These are phyloP conservation scores for Phoma sp. DNA, from an alignment of 2,329 filamentous ascomycete genomes.

Conservation along the genomic window DNA sequence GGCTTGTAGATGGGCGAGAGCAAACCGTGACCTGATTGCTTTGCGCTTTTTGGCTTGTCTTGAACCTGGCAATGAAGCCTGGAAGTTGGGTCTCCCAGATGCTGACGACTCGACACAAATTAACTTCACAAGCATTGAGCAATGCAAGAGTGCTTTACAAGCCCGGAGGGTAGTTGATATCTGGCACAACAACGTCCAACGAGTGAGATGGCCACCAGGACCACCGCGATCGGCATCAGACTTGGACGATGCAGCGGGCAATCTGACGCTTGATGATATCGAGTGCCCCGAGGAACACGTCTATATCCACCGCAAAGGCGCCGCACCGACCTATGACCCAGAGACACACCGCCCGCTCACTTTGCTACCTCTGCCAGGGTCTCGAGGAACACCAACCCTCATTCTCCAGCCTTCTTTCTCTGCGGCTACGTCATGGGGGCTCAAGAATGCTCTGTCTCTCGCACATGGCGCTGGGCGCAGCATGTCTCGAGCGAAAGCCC, in stretches of 20 bases:
- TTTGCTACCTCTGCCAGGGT: constrained; percentile 47
- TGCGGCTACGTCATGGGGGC: constrained; percentile 31
- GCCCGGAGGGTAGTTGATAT: constrained; percentile 45
- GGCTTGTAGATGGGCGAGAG: constrained; percentile 47
- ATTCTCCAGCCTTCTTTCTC: constrained; percentile 44
- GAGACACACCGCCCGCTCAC: constrained; percentile 27
- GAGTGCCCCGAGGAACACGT: constrained; percentile 19
- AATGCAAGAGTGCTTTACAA: constrained; percentile 26
- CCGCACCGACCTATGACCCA: constrained; percentile 40
- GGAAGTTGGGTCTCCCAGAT: constrained; percentile 22
- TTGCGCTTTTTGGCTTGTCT: constrained; percentile 46
- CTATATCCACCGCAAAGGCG: constrained; percentile 50
- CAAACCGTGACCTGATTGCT: constrained; percentile 49
- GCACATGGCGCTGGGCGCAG: constrained; percentile 48
- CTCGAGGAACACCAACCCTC: constrained; percentile 48
- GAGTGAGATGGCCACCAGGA: constrained; percentile 38
- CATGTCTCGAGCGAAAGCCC: constrained; percentile 47
- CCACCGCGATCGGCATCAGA: neutral
- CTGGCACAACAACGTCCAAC: constrained; percentile 48
- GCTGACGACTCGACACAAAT: neutral
- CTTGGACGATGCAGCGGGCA: neutral
- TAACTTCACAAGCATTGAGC: constrained; percentile 15
- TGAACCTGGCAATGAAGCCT: constrained; percentile 39
- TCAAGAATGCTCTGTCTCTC: constrained; percentile 43
- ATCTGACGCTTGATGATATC: neutral